Conservation (phyloP, 1,139 yeast species). For the Kodamaea alishanica region DNA sequence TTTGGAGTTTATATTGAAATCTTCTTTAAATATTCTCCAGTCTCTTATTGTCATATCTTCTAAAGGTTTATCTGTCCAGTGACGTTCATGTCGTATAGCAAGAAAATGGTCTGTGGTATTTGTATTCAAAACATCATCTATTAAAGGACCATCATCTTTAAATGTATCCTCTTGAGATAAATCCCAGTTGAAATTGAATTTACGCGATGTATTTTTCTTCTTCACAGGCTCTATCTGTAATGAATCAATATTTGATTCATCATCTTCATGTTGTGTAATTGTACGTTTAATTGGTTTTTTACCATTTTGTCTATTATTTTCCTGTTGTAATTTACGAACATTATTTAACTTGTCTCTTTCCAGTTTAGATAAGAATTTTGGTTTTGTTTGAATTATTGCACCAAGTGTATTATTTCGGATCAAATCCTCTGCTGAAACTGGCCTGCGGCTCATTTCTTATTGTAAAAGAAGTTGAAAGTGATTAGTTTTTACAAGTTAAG, state of each 20-base stretch:
- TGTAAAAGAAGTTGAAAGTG: neutral
- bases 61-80: constrained; percentile 70
- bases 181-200: constrained; percentile 71
- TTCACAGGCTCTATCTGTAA: constrained; percentile 2
- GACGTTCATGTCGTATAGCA: constrained; percentile 31
- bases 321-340: constrained; percentile 3
- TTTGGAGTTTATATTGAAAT: constrained; percentile 60
- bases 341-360: constrained; percentile 38
- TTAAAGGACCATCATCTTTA: constrained; percentile 40
- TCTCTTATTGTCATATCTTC: constrained; percentile 73
- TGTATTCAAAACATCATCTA: constrained; percentile 14
- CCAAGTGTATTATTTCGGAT: constrained; percentile 21
- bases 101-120: constrained; percentile 8
- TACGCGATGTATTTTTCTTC: constrained; percentile 18
- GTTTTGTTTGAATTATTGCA: constrained; percentile 19
- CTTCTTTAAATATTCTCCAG: constrained; percentile 87
- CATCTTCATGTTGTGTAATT: constrained; percentile 4
- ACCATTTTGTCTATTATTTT: neutral
- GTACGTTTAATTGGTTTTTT: constrained; percentile 4
- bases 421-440: constrained; percentile 44
- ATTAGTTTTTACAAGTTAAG: too few relatives aligned
- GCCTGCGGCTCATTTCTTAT: constrained; percentile 21
- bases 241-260: constrained; percentile 1
- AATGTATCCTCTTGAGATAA: constrained; percentile 60
- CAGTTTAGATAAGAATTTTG: constrained; percentile 47